Percentiles rank a stretch among this genome's conserved stretches.
Evolutionary conservation across 208 protist genomes (phyloP).

Genomic region (Crithidia brevicula): DNA sequence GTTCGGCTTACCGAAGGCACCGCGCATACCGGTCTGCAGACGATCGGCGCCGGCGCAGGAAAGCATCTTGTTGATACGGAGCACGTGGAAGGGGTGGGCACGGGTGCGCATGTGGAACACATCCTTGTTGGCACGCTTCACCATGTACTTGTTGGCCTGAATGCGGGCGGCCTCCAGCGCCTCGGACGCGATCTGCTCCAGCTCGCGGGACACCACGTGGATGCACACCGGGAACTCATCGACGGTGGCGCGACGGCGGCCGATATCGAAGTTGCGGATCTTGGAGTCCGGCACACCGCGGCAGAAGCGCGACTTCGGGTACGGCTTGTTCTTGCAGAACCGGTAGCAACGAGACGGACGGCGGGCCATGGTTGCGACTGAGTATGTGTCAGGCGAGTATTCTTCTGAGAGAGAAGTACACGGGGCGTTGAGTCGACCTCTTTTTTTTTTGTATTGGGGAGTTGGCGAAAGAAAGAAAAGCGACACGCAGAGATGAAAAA

Average conservation of each 20-base stretch:
- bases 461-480: not conserved
- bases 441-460: not conserved
- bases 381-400: not conserved
- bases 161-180: constrained; percentile 99
- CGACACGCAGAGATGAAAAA: too few species aligned
- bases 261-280: constrained; percentile 99
- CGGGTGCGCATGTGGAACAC: constrained; percentile 99
- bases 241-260: constrained; percentile 95
- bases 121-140: constrained; percentile 98
- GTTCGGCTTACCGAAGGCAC: constrained; percentile 98
- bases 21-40: constrained; percentile 99
- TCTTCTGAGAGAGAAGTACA: not conserved
- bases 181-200: constrained; percentile 99
- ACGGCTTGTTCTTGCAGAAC: constrained; percentile 85
- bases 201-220: constrained; percentile 98
- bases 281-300: constrained; percentile 99
- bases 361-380: constrained; percentile 54
- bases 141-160: constrained; percentile 99
- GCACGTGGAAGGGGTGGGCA: constrained; percentile 99
- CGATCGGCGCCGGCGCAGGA: constrained; percentile 99
- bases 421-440: constrained; percentile 1
- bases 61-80: constrained; percentile 99
- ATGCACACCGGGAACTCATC: constrained; percentile 98
- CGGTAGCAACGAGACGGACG: constrained; percentile 81
- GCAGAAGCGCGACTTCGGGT: constrained; percentile 95